Base-by-base conservation (phyloP, 2,329 filamentous ascomycete species). In the Fusarium agapanthi region DNA sequence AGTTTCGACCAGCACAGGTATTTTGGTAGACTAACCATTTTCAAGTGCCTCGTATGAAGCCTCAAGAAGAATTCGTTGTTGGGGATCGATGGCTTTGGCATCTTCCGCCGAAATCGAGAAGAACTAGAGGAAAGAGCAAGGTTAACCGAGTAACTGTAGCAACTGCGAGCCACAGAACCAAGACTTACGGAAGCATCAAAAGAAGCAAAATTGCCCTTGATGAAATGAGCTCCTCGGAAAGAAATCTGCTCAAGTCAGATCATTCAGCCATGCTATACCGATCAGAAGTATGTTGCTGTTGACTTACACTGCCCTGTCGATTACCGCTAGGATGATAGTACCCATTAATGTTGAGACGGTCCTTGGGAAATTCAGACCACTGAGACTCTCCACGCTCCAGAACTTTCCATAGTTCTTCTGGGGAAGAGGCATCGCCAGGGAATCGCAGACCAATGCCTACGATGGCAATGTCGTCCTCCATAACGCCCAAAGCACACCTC, bases 291-390 rank as follows among this genome's bases (percentile, higher is more conserved):
- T 37, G 30, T 3, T 53, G 37, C 37, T 41, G 43, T 44, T 74
- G 24, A 75, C 84, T 75, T 76, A 87, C 86, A 70, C 83, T 85
- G 43, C 86, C 86, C 63, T 86, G 83, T 13, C 85, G 81, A 50
- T 85, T 83, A 12, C 83, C 83, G 26, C 86, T 84, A 0, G 87
- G 87, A 72, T 89, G 88, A 69, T 86, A 87, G 74, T 87, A 88
- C n/a, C 84, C 84, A 20, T 85, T 80, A 38, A 86, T 83, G 44
- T 88, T 87, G 69, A 89, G 84, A 15, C 88, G 82, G 15, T 84
- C 81, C 12, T 79, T 72, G 2, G 87, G 86, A 24, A 88, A 84
- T 50, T 87, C 82, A 1, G 83, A 84, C 85, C 84, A 87, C 24
- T 86, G 85, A 34, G 83, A 86, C 37, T 83, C 79, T 22, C 81